These are phyloP conservation scores for Cichorium intybus DNA, from an alignment of 140 eudicot species.

Conservation along the genomic window DNA sequence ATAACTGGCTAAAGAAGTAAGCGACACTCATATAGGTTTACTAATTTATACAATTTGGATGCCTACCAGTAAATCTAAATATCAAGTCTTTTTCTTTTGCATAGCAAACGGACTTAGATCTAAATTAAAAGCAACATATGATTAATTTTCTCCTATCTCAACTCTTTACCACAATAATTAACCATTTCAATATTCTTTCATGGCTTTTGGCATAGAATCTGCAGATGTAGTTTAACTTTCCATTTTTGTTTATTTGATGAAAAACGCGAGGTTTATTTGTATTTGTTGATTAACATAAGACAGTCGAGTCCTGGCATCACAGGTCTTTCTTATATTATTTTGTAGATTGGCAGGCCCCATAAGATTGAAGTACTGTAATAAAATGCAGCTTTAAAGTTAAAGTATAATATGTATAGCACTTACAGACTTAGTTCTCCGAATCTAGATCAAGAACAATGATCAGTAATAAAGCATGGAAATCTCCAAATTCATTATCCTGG, in stretches of 20 bases:
- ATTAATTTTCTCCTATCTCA: no score
- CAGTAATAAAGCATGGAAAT: neutral
- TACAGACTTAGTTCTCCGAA: neutral
- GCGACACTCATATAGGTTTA: conserved; percentile 29
- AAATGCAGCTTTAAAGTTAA: conserved; percentile 6
- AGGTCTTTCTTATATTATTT: neutral
- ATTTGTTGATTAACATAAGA: neutral
- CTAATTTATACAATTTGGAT: neutral
- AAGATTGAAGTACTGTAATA: neutral
- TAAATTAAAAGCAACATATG: no score
- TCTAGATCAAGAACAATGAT: neutral
- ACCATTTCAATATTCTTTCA: neutral
- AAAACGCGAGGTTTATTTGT: neutral
- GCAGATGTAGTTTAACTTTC: neutral
- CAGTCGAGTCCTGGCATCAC: conserved; percentile 14
- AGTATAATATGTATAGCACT: neutral
- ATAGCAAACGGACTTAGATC: conserved; percentile 6
- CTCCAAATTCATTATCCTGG: neutral
- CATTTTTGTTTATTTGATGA: neutral
- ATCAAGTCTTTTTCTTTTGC: neutral
- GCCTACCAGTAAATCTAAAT: neutral
- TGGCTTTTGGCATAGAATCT: conserved; percentile 6
- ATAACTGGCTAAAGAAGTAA: conserved; percentile 28
- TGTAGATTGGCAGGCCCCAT: conserved; percentile 3
- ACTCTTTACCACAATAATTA: neutral